Evolutionary conservation across 2,329 filamentous ascomycete genomes (phyloP), one percentile per base, ranked within the genome.

Genomic region (Xylaria sp.): DNA sequence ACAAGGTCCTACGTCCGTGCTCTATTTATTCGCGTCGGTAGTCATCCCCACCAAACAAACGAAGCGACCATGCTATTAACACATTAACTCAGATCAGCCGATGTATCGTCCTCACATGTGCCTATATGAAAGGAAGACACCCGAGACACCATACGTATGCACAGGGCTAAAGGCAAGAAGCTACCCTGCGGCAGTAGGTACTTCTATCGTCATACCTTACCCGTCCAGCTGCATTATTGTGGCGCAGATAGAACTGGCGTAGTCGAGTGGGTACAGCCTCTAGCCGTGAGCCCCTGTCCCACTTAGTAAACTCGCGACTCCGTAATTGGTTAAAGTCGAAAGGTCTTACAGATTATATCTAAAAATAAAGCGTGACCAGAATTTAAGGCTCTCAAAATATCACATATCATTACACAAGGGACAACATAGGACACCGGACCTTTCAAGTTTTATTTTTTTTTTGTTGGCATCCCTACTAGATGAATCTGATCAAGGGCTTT

Each of bases 231-330:
- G 40, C 36, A 51, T 11, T 10, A 56, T 42, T 46, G 67, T 69
- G 67, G 67, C 67, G 67, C 67, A 67, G 59, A 56, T 15, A 26
- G 33, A 40, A 62, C 26, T 51, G 54, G 60, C 56, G 66, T 61
- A 51, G 42, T 57, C 33, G 44, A 62, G 62, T 44, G 60, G 44
- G 44, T 38, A 28, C 38, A 53, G 31, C 31, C 38, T 42, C 36
- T 17, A 61, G 33, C 36, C 51, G 38, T 56, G 38, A 9, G 11
- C 42, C n/a, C 38, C 31, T 26, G 57, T 10, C 23, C 61, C 65
- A 44, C 61, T 61, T 31, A 42, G 23, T 26, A 28, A 4, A 33
- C 10, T 33, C 6, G 38, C 17, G 3, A 10, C 13, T 11, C 54
- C 51, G 20, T 54, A 40, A 65, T 65, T 57, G 57, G 49, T 20